Conservation (phyloP, 176 grass and related monocot species). For the Zea luxurians region DNA sequence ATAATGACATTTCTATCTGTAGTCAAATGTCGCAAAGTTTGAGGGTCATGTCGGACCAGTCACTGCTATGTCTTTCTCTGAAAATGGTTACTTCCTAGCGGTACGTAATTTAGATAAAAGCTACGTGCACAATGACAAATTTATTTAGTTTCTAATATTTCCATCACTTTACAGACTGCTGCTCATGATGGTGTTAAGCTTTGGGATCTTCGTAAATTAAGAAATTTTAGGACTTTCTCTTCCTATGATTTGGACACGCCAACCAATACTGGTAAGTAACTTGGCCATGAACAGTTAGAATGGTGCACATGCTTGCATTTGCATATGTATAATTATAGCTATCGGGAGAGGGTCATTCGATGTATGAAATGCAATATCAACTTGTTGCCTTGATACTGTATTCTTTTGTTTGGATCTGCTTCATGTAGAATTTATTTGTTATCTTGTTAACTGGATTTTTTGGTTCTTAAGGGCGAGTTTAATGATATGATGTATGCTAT, state of each 20-base stretch:
- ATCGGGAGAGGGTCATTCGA: not conserved
- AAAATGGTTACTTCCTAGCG: slow-evolving; percentile 99
- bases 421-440: slow-evolving; percentile 19
- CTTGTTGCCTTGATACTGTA: slow-evolving; percentile 4
- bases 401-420: not conserved
- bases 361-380: not conserved
- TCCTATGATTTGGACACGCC: slow-evolving; percentile 84
- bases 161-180: slow-evolving; percentile 61
- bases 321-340: slow-evolving; percentile 1
- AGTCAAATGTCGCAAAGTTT: too few relatives aligned
- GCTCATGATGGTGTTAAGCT: slow-evolving; percentile 97
- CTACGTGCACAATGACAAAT: slow-evolving; percentile 2
- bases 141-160: slow-evolving; percentile 39
- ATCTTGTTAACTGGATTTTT: too few relatives aligned
- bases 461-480: too few relatives aligned
- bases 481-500: too few relatives aligned
- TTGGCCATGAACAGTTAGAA: slow-evolving; percentile 4
- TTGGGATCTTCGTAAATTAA: slow-evolving; percentile 99
- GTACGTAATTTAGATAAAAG: slow-evolving; percentile 47
- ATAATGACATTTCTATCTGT: too few relatives aligned
- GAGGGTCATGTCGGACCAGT: slow-evolving; percentile 87
- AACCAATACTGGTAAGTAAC: slow-evolving; percentile 82
- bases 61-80: slow-evolving; percentile 95
- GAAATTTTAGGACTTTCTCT: slow-evolving; percentile 92
- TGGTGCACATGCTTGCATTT: not conserved